Base-by-base conservation (phyloP, 139 green algal species). In the Chlorella sp. region DNA sequence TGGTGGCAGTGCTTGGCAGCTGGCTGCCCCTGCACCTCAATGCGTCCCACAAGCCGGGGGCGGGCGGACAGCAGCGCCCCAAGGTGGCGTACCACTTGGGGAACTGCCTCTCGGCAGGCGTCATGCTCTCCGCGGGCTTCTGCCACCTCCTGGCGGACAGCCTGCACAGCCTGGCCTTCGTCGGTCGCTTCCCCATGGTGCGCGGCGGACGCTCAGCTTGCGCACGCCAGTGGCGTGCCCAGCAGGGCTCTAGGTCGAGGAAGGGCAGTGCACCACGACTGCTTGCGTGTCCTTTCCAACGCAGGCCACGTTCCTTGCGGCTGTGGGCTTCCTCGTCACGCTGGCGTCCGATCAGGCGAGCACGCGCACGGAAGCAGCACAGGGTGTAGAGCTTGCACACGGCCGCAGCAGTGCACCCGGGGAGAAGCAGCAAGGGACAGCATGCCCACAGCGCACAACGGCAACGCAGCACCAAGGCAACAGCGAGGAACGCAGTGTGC, bases 41-140 rank as follows among this genome's bases (percentile, higher is more conserved):
- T 1, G 3, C 17, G 4, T 30, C 30, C 35, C 65, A 67, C 34
- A 49, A 17, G 1, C 14, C 20, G 34, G 49, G 63, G 49, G 24
- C 61, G 27, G 62, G 50, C 33, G 27, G 29, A 29, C 3, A 67
- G n/a, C 14, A 35, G 5, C 20, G 26, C 29, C 20, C 30, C 3
- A 26, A 24, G 31, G 30, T 36, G 91, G 87, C 76, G 0, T 93
- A 90, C 60, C 76, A 92, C 30, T 69, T 95, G n/a, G 89, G 89
- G 31, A 95, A 95, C 80, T 67, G 62, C 62, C 77, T 95, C 22
- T 87, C 74, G 31, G 90, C 84, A 2, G 90, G 90, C 61, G 89
- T 93, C 1, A 94, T 94, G 89, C 75, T 94, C 14, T 90, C 82
- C 2, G 89, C 89, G 0, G 89, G 89, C 1, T 91, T 93, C 31